Evolutionary conservation across 192 early-diverging fungal genomes (phyloP), one percentile per base, ranked within the genome.

Genomic region (Backusella tarrabulga): DNA sequence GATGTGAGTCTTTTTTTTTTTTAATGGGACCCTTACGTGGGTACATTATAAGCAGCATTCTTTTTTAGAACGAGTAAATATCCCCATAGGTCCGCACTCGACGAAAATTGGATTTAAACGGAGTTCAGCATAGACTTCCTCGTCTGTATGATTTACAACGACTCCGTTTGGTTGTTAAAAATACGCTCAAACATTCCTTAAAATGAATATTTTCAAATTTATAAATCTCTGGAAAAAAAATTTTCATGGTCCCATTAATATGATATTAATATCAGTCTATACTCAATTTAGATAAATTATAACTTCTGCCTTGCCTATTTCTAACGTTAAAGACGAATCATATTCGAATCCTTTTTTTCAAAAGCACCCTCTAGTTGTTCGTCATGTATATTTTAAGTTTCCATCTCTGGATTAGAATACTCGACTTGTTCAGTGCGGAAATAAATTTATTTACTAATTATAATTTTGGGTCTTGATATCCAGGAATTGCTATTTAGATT

Each of bases 111-210:
- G 46, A 50, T 50, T 50, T 50, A 50, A 50, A 50, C 46, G 46
- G 46, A 50, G 46, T n/a, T 40, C 46, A 50, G 19, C 46, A n/a
- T 50, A 1, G 6, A 50, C 46, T 21, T 50, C 19, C 46, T 50
- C 46, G 46, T 50, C 7, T 50, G 46, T 50, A 50, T n/a, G 46
- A 50, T 50, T 17, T 50, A 50, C 6, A 17, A 19, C 17, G 46
- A 60, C 21, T 60, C 56, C 23, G 56, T 60, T 60, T 60, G 56
- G 56, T 29, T 3, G 56, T 63, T 63, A 63, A 63, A 63, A 63
- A 63, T 63, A 63, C 23, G 26, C 56, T 63, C 56, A 63, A 63
- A 63, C 56, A 63, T 50, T 63, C 9, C 56, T 63, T 29, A 63
- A 63, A 63, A 63, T 29, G 21, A 63, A 14, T 63, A 29, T 12